Evolutionary conservation across 1,284 basidiomycete genomes (phyloP).

Genomic region (Cystobasidium pallidum): DNA sequence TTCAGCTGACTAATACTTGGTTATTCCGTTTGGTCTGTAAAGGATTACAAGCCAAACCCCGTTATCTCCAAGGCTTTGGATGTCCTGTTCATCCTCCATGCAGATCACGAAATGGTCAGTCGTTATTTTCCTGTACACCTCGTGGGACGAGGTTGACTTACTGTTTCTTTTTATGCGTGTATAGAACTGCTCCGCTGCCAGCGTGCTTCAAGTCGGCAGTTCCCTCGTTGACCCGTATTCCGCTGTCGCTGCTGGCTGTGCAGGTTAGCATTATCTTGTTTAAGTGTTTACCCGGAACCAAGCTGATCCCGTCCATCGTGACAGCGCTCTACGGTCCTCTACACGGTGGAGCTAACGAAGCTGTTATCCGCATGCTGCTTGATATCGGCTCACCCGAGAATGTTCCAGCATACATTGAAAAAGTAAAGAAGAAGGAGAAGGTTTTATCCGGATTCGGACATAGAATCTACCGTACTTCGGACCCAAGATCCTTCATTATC

Average conservation of each 20-base stretch:
- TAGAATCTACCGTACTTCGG: constrained; percentile 58
- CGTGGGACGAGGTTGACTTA: not conserved
- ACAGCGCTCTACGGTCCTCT: constrained; percentile 65
- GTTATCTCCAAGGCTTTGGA: constrained; percentile 81
- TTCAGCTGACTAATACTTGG: not conserved
- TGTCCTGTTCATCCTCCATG: constrained; percentile 79
- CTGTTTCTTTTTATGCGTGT: too few species aligned
- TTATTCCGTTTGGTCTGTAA: not conserved
- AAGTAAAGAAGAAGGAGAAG: constrained; percentile 80
- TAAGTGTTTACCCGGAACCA: not conserved
- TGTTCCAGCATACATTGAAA: constrained; percentile 73
- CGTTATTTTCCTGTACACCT: not conserved
- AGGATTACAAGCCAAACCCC: constrained; percentile 75
- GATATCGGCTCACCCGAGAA: constrained; percentile 77
- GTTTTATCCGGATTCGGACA: constrained; percentile 63
- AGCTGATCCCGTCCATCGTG: not conserved
- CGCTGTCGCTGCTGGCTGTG: constrained; percentile 79
- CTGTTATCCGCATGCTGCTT: constrained; percentile 82
- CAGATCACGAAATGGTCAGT: constrained; percentile 61
- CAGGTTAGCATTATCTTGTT: constrained; percentile 53
- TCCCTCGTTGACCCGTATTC: constrained; percentile 85
- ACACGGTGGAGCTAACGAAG: constrained; percentile 75
- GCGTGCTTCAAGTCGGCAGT: constrained; percentile 80
- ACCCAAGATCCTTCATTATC: constrained; percentile 83
- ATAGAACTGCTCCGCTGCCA: constrained; percentile 81